Evolutionary conservation across 1,284 basidiomycete genomes (phyloP), one percentile per base, ranked within the genome.

Genomic region (Fomitopsis schrenkii): DNA sequence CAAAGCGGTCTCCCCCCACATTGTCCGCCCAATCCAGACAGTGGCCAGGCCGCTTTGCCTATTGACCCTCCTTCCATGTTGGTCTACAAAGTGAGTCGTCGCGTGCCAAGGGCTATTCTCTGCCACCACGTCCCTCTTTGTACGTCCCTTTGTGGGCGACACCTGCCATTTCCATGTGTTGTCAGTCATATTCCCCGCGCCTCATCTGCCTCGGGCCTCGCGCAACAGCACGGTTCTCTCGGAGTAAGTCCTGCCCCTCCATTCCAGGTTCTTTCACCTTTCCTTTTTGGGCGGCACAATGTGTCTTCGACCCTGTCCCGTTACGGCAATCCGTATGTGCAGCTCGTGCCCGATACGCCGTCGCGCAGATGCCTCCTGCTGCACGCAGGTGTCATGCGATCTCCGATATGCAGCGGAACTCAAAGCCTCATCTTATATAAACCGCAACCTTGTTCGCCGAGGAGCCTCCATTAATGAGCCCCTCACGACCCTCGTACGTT

Each of bases 311-410:
- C 44, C 60, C 61, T 38, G 63, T 66, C 69, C 68, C 59, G 62
- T 71, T 73, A 64, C 66, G 70, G 73, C 67, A 60, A 69, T 70
- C 66, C 63, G 66, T 71, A 72, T 74, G 73, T 73, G 66, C 71
- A 69, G 67, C 65, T 59, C 66, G 63, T 66, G 70, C 66, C 59
- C 64, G 62, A 65, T 64, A 64, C 57, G 60, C 64, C 64, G 64
- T 64, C 63, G 58, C 61, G 59, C 62, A 58, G 66, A 41, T 65
- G 46, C 61, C 66, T 65, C 69, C 63, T 63, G 63, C 67, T 65
- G 67, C 64, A 59, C 40, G 52, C 28, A 38, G 52, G 53, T 30
- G 67, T 68, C 64, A 64, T 63, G 62, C 68, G 71, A 70, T 70
- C 70, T 67, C 60, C 67, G 72, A 67, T 66, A 62, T 41, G 58